Evolutionary conservation across 139 green algal genomes (phyloP).

Genomic region (Picochlorum costavermella): DNA sequence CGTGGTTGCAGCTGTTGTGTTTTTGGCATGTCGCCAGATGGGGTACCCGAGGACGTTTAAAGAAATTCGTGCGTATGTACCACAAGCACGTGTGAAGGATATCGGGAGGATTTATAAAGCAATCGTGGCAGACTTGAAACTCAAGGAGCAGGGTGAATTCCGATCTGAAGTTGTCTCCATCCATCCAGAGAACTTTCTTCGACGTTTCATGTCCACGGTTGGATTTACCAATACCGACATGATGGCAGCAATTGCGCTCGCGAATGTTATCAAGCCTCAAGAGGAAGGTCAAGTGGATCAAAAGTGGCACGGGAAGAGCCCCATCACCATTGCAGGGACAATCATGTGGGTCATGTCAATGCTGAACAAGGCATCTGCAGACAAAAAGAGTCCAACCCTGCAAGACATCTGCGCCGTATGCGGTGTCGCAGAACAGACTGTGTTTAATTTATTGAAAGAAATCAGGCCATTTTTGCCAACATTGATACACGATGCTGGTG

Average conservation of each 20-base stretch:
- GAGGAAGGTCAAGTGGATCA: constrained; percentile 7
- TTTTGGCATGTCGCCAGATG: constrained; percentile 70
- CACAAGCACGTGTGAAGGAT: constrained; percentile 42
- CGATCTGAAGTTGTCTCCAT: constrained; percentile 28
- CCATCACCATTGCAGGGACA: constrained; percentile 57
- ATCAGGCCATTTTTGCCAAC: constrained; percentile 22
- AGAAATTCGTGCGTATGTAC: constrained; percentile 62
- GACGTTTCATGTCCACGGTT: constrained; percentile 42
- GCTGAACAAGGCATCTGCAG: constrained; percentile 28
- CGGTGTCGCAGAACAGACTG: constrained; percentile 49
- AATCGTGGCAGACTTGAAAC: constrained; percentile 45
- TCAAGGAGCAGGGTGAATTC: constrained; percentile 27
- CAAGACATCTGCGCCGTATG: constrained; percentile 33
- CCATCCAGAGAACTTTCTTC: constrained; percentile 32
- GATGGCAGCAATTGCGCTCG: constrained; percentile 14
- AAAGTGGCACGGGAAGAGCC: constrained; percentile 59
- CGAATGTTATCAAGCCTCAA: constrained; percentile 19
- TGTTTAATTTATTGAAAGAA: constrained; percentile 43
- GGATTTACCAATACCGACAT: constrained; percentile 24
- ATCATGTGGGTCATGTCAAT: constrained; percentile 58
- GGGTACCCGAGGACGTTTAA: constrained; percentile 78
- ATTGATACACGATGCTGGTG: constrained; percentile 17
- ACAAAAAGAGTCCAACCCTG: constrained; percentile 5
- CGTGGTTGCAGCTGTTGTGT: constrained; percentile 77
- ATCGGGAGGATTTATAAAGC: constrained; percentile 53